These are phyloP conservation scores for sunflower (Helianthus annuus) DNA, from an alignment of 129 eudicot species.

Conservation along the genomic window DNA sequence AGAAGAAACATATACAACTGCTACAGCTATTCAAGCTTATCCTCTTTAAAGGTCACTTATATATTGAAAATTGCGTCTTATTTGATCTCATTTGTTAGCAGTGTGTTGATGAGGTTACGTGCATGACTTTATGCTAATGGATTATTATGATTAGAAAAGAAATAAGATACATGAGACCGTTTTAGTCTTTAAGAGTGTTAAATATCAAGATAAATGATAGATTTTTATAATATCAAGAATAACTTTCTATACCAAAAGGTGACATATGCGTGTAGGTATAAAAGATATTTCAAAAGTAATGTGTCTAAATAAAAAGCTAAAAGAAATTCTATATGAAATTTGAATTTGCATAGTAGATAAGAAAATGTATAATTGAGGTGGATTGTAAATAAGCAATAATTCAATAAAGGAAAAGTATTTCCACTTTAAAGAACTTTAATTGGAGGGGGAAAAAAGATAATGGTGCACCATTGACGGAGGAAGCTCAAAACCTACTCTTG, in stretches of 20 bases:
- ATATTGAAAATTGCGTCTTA: no score
- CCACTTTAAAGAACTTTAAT: constrained; percentile 19
- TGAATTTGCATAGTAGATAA: constrained; percentile 1
- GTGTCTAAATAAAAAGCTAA: background rate
- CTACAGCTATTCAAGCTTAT: no score
- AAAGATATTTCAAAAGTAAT: background rate
- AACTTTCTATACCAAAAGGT: background rate
- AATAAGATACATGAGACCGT: no score
- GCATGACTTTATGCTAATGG: no score
- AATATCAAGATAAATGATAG: no score
- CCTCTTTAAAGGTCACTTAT: no score
- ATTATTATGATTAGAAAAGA: no score
- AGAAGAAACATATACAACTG: background rate
- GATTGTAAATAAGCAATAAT: constrained; percentile 16
- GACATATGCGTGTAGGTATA: background rate
- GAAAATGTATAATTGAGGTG: background rate
- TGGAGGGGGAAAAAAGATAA: constrained; percentile 23
- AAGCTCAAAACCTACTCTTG: background rate
- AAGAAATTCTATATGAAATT: background rate
- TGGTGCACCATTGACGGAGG: constrained; percentile 6
- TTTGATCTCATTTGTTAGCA: no score
- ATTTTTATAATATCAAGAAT: background rate
- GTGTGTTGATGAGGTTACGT: no score
- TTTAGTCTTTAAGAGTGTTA: no score
- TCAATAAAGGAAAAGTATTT: constrained; percentile 13